These are phyloP conservation scores for Taphrina communis DNA, from an alignment of 1,139 yeast genomes.

Conservation along the genomic window DNA sequence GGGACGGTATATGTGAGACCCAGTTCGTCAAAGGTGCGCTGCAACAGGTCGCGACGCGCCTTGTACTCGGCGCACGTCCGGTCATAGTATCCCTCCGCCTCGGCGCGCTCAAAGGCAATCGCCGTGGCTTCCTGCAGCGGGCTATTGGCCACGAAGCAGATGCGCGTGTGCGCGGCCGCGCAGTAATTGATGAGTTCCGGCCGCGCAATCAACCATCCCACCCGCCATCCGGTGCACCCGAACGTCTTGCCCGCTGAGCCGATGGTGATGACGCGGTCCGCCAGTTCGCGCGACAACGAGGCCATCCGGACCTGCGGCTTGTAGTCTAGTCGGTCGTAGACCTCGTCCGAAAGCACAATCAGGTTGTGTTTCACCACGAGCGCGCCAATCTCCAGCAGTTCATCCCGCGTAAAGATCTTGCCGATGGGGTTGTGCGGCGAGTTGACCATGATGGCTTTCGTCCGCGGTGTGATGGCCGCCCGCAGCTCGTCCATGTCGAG, in stretches of 20 bases:
- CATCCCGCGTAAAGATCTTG: slow-evolving; percentile 77
- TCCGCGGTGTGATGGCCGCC: slow-evolving; percentile 69
- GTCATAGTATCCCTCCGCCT: slow-evolving; percentile 67
- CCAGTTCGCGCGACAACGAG: slow-evolving; percentile 75
- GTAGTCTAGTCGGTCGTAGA: slow-evolving; percentile 86
- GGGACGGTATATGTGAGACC: slow-evolving; percentile 86
- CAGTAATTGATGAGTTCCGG: slow-evolving; percentile 80
- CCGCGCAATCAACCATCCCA: slow-evolving; percentile 93
- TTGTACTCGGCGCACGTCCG: slow-evolving; percentile 69
- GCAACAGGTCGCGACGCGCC: slow-evolving; percentile 72
- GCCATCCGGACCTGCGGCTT: slow-evolving; percentile 82
- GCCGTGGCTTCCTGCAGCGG: slow-evolving; percentile 96
- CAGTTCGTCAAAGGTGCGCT: slow-evolving; percentile 79
- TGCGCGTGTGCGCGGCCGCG: slow-evolving; percentile 86
- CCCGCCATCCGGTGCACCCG: slow-evolving; percentile 98
- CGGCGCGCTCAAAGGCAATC: slow-evolving; percentile 69
- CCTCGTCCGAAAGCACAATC: slow-evolving; percentile 87
- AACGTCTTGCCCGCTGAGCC: slow-evolving; percentile 98
- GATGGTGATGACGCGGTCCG: slow-evolving; percentile 79
- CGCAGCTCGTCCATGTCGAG: slow-evolving; percentile 79
- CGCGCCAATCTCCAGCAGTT: slow-evolving; percentile 73
- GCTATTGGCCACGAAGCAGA: slow-evolving; percentile 67
- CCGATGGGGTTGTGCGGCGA: slow-evolving; percentile 98
- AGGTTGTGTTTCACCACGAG: slow-evolving; percentile 83
- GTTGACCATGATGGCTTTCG: slow-evolving; percentile 84